Conservation (phyloP, 148 eudicot species). For the Spergularia bocconei region DNA sequence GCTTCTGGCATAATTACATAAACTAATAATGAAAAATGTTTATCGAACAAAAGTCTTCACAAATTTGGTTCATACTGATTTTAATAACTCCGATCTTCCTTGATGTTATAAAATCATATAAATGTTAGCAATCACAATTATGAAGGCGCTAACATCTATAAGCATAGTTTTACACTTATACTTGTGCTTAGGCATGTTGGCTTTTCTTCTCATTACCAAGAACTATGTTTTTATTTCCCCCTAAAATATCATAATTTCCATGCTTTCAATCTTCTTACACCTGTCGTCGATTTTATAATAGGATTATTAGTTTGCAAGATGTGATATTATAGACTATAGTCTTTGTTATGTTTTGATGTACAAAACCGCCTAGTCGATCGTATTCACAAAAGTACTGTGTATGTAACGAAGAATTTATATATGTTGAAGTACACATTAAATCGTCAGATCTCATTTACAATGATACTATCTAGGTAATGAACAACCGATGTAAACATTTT, state of each 20-base stretch:
- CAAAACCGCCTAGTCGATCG: too few relatives aligned
- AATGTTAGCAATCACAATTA: constrained; percentile 10
- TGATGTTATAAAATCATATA: constrained; percentile 19
- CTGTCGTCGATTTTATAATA: neutral
- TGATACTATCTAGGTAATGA: too few relatives aligned
- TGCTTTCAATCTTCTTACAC: constrained; percentile 7
- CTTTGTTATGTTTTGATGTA: neutral
- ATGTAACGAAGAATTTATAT: too few relatives aligned
- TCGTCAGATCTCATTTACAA: too few relatives aligned
- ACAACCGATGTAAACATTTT: too few relatives aligned
- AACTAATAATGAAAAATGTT: neutral
- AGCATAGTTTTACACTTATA: constrained; percentile 25
- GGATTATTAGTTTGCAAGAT: neutral
- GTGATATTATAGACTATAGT: neutral
- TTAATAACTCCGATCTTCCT: constrained; percentile 10
- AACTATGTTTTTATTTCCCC: neutral
- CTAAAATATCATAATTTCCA: neutral
- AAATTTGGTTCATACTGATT: neutral
- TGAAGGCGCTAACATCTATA: constrained; percentile 25
- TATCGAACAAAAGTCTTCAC: constrained; percentile 21
- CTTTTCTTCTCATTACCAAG: constrained; percentile 26
- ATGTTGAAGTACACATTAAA: too few relatives aligned
- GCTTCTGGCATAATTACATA: constrained; percentile 15
- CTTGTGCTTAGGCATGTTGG: constrained; percentile 34
- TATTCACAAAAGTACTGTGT: too few relatives aligned